Evolutionary conservation across 345 rosid genomes (phyloP).

Genomic region (Acer saccharum): DNA sequence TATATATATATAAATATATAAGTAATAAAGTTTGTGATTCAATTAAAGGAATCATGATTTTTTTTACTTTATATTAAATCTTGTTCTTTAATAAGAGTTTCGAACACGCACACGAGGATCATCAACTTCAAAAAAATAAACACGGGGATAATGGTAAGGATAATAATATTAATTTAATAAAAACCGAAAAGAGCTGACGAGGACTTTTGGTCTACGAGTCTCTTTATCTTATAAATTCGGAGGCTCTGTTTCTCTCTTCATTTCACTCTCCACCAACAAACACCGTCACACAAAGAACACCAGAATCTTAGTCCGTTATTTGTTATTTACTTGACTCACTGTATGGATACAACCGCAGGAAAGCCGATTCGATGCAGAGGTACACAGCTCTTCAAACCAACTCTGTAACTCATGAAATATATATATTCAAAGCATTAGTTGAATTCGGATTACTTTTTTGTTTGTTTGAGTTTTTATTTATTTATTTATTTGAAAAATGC

Average conservation of each 20-base stretch:
- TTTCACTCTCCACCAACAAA: neutral
- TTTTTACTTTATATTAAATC: no score
- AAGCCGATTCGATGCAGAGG: slow-evolving; percentile 76
- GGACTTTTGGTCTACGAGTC: no score
- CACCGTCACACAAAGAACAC: neutral
- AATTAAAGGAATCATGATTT: no score
- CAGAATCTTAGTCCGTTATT: neutral
- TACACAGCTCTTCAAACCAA: neutral
- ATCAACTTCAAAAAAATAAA: no score
- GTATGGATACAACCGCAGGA: slow-evolving; percentile 40
- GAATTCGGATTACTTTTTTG: neutral
- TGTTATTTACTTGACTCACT: neutral
- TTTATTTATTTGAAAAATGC: neutral
- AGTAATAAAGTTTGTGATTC: no score
- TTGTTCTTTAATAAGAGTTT: no score
- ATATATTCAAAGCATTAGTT: neutral
- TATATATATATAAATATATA: no score
- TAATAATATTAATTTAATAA: no score
- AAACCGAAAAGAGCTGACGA: no score
- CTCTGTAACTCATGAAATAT: neutral
- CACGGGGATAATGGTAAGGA: no score
- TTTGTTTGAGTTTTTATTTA: neutral
- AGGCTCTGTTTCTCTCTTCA: neutral
- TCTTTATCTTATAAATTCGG: neutral
- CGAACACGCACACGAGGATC: no score